A percentile compares a stretch with the other conserved stretches of the same genome.
These are phyloP conservation scores for Suillus hirtellus DNA, from an alignment of 768 basidiomycete genomes.

Conservation along the genomic window DNA sequence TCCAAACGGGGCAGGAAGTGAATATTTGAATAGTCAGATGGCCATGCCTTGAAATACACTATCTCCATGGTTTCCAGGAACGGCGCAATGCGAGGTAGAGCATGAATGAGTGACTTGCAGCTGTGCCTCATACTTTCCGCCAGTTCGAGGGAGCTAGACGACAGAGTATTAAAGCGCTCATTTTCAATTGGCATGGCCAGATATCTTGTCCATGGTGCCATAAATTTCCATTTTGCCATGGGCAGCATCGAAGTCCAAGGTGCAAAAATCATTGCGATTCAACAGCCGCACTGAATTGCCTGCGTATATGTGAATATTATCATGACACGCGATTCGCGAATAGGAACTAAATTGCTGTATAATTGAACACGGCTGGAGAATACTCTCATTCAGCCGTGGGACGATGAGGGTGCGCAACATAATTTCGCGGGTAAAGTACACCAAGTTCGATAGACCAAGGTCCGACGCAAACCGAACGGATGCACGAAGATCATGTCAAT, in stretches of 20 bases:
- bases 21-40: no score
- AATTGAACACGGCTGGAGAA: neutral
- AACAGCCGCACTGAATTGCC: neutral
- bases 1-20: neutral
- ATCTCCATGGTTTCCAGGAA: slow-evolving; percentile 3
- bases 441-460: neutral
- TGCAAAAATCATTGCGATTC: neutral
- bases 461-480: neutral
- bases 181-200: neutral
- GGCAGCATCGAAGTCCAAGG: neutral
- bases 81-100: neutral
- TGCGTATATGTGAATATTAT: neutral
- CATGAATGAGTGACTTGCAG: neutral
- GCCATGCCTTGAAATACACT: neutral
- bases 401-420: slow-evolving; percentile 30
- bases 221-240: neutral
- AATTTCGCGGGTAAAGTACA: slow-evolving; percentile 7
- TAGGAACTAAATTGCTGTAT: neutral
- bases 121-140: neutral
- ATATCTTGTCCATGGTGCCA: neutral
- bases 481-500: neutral
- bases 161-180: neutral
- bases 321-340: neutral
- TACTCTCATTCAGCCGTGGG: slow-evolving; percentile 26
- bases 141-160: neutral